Conservation (phyloP, 1,284 basidiomycete genomes). For the Cryptococcus hybrid region DNA sequence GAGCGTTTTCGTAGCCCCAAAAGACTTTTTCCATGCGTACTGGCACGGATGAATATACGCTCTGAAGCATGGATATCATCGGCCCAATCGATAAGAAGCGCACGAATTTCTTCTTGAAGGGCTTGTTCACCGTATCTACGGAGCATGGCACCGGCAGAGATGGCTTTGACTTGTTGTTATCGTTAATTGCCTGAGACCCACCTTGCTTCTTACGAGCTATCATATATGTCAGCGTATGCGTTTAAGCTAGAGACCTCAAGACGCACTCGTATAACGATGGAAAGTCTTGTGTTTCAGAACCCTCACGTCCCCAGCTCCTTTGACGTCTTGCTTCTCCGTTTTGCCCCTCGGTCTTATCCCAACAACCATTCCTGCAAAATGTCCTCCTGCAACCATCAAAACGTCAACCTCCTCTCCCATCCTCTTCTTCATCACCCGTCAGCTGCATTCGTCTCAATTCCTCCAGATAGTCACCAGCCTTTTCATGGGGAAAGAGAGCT, state of each 20-base stretch:
- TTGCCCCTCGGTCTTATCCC: slow-evolving; percentile 54
- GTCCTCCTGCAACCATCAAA: slow-evolving; percentile 97
- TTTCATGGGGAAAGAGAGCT: slow-evolving; percentile 62
- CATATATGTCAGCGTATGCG: slow-evolving; percentile 3
- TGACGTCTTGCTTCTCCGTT: slow-evolving; percentile 58
- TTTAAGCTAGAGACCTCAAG: neutral
- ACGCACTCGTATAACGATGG: slow-evolving; percentile 93
- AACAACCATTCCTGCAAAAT: slow-evolving; percentile 92
- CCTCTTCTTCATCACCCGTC: slow-evolving; percentile 50
- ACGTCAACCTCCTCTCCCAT: slow-evolving; percentile 81
- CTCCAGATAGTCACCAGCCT: slow-evolving; percentile 45
- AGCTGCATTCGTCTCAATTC: slow-evolving; percentile 67
- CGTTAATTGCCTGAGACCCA: slow-evolving; percentile 88
- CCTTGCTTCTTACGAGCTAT: slow-evolving; percentile 95
- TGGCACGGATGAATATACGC: slow-evolving; percentile 84
- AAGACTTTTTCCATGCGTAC: slow-evolving; percentile 75
- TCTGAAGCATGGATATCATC: slow-evolving; percentile 80
- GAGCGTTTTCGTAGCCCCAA: slow-evolving; percentile 74
- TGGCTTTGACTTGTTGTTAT: slow-evolving; percentile 89
- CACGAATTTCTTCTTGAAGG: slow-evolving; percentile 86
- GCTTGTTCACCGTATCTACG: slow-evolving; percentile 95
- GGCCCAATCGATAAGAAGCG: slow-evolving; percentile 73
- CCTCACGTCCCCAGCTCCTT: slow-evolving; percentile 62
- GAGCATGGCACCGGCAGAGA: slow-evolving; percentile 91
- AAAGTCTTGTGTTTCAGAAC: slow-evolving; percentile 93